A percentile compares a stretch with the other conserved stretches of the same genome.
Conservation (phyloP, 768 basidiomycete genomes). For the Podaxis carcinomalis region DNA sequence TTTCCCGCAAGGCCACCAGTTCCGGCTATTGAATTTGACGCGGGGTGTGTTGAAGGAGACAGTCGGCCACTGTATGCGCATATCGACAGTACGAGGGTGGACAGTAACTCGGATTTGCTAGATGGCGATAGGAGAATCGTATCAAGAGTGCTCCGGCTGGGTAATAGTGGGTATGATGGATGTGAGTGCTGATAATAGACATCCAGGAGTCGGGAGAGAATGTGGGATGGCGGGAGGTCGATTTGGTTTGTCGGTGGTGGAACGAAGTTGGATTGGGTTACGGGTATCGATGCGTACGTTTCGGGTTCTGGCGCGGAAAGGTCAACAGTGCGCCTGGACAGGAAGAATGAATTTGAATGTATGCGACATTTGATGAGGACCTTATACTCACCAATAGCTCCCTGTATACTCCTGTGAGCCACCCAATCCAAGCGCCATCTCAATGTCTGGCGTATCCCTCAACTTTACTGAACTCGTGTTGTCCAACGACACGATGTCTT, state of each 20-base stretch:
- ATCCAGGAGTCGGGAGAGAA: conserved; percentile 20
- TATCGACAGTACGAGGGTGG: conserved; percentile 22
- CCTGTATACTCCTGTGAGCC: conserved; percentile 10
- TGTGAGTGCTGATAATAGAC: conserved; percentile 22
- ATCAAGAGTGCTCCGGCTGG: conserved; percentile 13
- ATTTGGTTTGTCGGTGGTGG: conserved; percentile 9
- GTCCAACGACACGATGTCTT: background rate
- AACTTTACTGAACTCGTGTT: background rate
- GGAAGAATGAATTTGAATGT: no score
- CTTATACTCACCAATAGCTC: conserved; percentile 13
- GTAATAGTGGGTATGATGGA: conserved; percentile 22
- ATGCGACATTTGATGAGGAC: background rate
- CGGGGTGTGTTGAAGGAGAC: conserved; percentile 11
- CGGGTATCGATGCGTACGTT: conserved; percentile 6
- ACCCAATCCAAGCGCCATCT: background rate
- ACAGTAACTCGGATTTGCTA: conserved; percentile 10
- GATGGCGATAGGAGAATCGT: conserved; percentile 11
- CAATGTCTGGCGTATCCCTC: background rate
- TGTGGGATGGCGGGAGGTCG: conserved; percentile 23
- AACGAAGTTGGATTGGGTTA: background rate
- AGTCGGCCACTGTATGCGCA: conserved; percentile 25
- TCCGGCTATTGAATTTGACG: conserved; percentile 3
- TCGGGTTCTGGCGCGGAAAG: conserved; percentile 11
- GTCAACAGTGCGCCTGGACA: conserved; percentile 14
- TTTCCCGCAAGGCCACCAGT: conserved; percentile 15